Conservation (phyloP, 148 eudicot genomes). For the Camellia sinensis region DNA sequence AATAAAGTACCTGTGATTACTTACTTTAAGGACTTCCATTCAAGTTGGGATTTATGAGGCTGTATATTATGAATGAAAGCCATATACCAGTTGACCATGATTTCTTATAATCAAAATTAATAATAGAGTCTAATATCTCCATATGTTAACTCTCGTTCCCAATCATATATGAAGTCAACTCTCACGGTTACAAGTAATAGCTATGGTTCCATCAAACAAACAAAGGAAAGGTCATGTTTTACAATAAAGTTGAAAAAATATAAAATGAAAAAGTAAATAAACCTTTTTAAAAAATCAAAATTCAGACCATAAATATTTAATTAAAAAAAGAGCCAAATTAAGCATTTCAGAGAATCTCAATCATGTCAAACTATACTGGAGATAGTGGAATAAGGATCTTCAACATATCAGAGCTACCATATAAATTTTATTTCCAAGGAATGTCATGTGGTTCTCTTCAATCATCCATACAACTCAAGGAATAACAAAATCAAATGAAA, state of each 20-base stretch:
- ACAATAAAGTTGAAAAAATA: neutral
- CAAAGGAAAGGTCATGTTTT: neutral
- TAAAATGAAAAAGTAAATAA: neutral
- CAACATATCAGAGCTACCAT: neutral
- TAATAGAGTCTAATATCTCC: neutral
- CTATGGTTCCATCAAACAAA: neutral
- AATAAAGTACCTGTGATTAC: neutral
- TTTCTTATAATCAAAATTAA: neutral
- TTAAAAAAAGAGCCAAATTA: neutral
- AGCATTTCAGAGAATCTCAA: neutral
- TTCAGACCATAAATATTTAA: neutral
- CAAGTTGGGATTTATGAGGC: slow-evolving; percentile 8
- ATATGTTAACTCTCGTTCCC: neutral
- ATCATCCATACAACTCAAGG: neutral
- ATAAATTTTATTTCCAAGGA: neutral
- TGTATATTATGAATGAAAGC: neutral
- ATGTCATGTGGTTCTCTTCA: neutral
- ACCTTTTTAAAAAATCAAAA: neutral
- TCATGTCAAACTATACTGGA: neutral
- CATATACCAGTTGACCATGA: neutral
- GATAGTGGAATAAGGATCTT: neutral
- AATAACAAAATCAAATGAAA: neutral
- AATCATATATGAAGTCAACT: neutral
- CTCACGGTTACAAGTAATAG: neutral
- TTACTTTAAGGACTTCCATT: neutral